Base-by-base conservation (phyloP, 192 early-diverging fungal genomes). In the Pecoramyces ruminantium region DNA sequence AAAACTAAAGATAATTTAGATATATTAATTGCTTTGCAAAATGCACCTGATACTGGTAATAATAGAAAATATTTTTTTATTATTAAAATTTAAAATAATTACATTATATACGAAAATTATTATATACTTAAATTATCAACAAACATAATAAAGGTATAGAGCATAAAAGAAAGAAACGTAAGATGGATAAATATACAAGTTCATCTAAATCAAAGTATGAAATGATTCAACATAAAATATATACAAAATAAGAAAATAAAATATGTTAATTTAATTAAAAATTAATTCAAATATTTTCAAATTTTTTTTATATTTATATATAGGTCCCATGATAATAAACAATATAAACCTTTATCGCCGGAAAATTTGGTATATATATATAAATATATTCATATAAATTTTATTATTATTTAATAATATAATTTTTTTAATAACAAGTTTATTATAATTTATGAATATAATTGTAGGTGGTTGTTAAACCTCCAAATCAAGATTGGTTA, bases 401-500 rank as follows among this genome's bases (percentile, higher is more conserved):
- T n/a, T n/a, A n/a, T n/a, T n/a, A n/a, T n/a, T n/a, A n/a, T n/a
- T n/a, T n/a, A n/a, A n/a, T n/a, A n/a, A n/a, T n/a, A n/a, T n/a
- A n/a, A n/a, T n/a, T n/a, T n/a, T n/a, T n/a, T n/a, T n/a, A n/a
- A n/a, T n/a, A n/a, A n/a, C n/a, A n/a, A n/a, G n/a, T n/a, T n/a
- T n/a, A n/a, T n/a, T n/a, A n/a, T n/a, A n/a, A n/a, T n/a, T n/a
- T n/a, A n/a, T n/a, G n/a, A n/a, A n/a, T n/a, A n/a, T n/a, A n/a
- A n/a, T n/a, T n/a, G n/a, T 67, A 86, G 40, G 86, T 87, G 15
- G 86, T 82, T 25, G 82, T 84, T 11, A 79, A 78, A 21, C 86
- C 86, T 9, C 58, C 29, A 77, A 77, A 42, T 30, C 51, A 85
- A 25, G 86, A 87, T 40, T 87, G 85, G 85, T 83, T 88, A 28